Base-by-base conservation (phyloP, 1,284 basidiomycete species). In the Ustilago sp. region DNA sequence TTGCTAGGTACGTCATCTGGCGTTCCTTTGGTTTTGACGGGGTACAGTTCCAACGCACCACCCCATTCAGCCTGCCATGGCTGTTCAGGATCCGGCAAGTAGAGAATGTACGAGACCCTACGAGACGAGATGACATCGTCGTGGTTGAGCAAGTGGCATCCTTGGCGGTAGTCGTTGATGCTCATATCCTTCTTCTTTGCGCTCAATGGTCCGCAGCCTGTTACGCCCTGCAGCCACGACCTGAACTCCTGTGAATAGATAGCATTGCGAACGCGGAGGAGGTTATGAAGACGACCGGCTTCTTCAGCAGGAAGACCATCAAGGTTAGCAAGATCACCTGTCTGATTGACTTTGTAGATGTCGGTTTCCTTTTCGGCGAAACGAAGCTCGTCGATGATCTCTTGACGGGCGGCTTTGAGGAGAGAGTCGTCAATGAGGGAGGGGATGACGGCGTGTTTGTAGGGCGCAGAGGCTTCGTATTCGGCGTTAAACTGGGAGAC, bases 291-390 rank as follows among this genome's bases (percentile, higher is more conserved):
- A 38, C 83, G 72, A 9, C 72, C 69, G 12, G 77, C 82, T 62
- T 86, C 84, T 35, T 77, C 70, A 12, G 61, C 72, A 0, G 81
- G 61, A 60, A 99, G 91, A 81, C 91, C 95, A 72, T 92, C 93
- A 43, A 96, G 89, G 51, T 97, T 98, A 12, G 95, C 93, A 31
- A 99, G 91, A 87, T 99, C 96, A 72, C 96, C 96, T 0, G 95
- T 98, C 89, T 98, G 96, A 87, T 96, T 93, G 80, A 99, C 93
- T 90, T 95, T 96, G 91, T 98, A 99, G 79, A 99, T 99, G 85
- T 99, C 96, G 7, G 96, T 99, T 89, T 98, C 94, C 88, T 98
- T 99, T 87, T 95, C 93, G 8, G 94, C 92, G 87, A 98, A 98
- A 81, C 91, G 93, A 83, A 99, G 91, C 80, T 97, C 91, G 50